Conservation (phyloP, 148 eudicot genomes). For the Suaeda aralocaspica region DNA sequence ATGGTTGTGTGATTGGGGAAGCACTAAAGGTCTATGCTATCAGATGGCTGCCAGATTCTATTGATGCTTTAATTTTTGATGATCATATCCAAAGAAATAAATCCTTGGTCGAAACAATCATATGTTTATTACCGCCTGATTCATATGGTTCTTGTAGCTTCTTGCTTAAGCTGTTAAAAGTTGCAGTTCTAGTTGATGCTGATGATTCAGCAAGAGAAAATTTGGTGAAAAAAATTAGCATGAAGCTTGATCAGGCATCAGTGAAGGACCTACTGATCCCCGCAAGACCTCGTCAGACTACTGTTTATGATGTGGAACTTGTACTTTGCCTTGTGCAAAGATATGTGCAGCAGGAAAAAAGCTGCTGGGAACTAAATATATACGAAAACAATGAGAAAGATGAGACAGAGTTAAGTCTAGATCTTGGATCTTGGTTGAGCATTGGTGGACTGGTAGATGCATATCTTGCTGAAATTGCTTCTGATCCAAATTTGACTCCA, state of each 20-base stretch:
- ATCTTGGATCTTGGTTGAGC: slow-evolving; percentile 45
- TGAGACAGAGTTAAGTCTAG: slow-evolving; percentile 28
- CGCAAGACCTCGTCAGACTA: slow-evolving; percentile 45
- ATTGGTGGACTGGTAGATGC: slow-evolving; percentile 63
- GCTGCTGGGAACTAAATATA: slow-evolving; percentile 30
- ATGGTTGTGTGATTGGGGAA: slow-evolving; percentile 62
- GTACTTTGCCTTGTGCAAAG: slow-evolving; percentile 50
- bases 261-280: slow-evolving; percentile 68
- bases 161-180: slow-evolving; percentile 72
- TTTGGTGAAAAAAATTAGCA: slow-evolving; percentile 46
- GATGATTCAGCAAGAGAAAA: slow-evolving; percentile 53
- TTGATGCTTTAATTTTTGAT: slow-evolving; percentile 58
- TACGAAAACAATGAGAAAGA: slow-evolving; percentile 31
- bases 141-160: slow-evolving; percentile 69
- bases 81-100: slow-evolving; percentile 52
- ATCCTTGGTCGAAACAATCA: slow-evolving; percentile 59
- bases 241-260: slow-evolving; percentile 69
- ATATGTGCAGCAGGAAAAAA: slow-evolving; percentile 41
- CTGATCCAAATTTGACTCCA: slow-evolving; percentile 49
- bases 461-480: slow-evolving; percentile 61
- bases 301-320: slow-evolving; percentile 68
- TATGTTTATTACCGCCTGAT: slow-evolving; percentile 63
- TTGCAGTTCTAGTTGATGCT: slow-evolving; percentile 57
- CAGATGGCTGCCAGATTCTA: slow-evolving; percentile 82
- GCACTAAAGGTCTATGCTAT: slow-evolving; percentile 60